Percentiles rank a stretch among this genome's conserved stretches.
phyloP scores from a whole-genome alignment of 768 basidiomycete species.

The Xanthoconium stramineum region DNA sequence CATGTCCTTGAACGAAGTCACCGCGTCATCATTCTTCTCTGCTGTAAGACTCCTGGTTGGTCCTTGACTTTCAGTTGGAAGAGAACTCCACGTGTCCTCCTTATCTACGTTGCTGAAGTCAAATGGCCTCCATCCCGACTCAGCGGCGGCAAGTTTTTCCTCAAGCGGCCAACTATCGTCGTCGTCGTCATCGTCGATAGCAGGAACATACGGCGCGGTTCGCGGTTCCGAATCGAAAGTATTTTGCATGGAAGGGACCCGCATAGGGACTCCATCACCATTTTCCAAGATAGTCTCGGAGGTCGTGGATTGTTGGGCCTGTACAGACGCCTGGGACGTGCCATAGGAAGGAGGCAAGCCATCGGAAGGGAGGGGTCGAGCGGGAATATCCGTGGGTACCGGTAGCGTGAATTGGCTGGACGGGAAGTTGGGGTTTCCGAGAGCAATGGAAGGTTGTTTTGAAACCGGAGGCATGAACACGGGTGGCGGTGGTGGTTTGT shows the following conservation, averaged over 20 bases:
- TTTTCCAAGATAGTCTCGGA: conserved; percentile 53
- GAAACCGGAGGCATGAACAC: conserved; percentile 26
- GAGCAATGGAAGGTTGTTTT: conserved; percentile 8
- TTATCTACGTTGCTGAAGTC: conserved; percentile 53
- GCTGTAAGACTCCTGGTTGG: conserved; percentile 23
- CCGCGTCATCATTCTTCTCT: conserved; percentile 5
- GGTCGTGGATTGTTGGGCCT: conserved; percentile 50
- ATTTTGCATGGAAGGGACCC: conserved; percentile 62
- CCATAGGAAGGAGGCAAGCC: conserved; percentile 20
- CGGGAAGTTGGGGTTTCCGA: conserved; percentile 28
- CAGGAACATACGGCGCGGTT: not conserved
- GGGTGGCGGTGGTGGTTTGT: conserved; percentile 41
- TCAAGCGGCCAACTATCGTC: conserved; percentile 76
- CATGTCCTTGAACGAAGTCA: conserved; percentile 2
- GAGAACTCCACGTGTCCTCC: conserved; percentile 73
- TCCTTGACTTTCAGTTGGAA: conserved; percentile 56
- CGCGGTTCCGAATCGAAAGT: conserved; percentile 44
- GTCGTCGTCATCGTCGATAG: conserved; percentile 47
- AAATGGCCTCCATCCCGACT: conserved; percentile 60
- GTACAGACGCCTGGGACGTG: conserved; percentile 39
- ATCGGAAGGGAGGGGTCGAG: conserved; percentile 26
- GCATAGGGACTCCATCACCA: conserved; percentile 42
- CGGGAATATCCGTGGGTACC: conserved; percentile 43
- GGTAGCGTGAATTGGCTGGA: conserved; percentile 42
- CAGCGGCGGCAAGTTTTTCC: conserved; percentile 53